Evolutionary conservation across 352 stramenopile species (phyloP).

Genomic region (Phytophthora kernoviae): DNA sequence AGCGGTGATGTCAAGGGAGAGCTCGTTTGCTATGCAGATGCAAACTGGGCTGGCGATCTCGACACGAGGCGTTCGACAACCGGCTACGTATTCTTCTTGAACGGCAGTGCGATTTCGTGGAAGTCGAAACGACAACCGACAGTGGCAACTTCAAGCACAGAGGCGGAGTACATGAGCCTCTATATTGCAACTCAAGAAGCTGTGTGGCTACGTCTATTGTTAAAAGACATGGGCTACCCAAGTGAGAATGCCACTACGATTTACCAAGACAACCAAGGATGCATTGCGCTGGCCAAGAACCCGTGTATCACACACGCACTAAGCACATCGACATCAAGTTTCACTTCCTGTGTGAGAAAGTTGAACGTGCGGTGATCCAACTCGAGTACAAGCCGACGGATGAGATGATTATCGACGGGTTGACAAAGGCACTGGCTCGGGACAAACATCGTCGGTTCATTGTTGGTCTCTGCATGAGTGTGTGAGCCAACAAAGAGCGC

Average conservation of each 20-base stretch:
- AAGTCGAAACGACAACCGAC: slow-evolving; percentile 2
- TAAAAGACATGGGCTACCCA: too few relatives aligned
- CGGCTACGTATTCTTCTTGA: slow-evolving; percentile 1
- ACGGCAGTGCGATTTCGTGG: slow-evolving; percentile 3
- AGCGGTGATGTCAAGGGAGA: background rate
- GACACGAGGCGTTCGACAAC: background rate
- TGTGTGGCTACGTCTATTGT: too few relatives aligned
- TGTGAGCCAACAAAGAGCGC: too few relatives aligned
- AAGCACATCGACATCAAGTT: slow-evolving; percentile 15
- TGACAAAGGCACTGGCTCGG: too few relatives aligned
- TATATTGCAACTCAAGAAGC: too few relatives aligned
- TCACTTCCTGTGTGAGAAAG: slow-evolving; percentile 9
- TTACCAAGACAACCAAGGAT: slow-evolving; percentile 8
- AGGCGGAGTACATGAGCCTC: slow-evolving; percentile 1
- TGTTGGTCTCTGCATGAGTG: too few relatives aligned
- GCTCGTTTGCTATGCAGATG: background rate
- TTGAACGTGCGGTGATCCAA: background rate
- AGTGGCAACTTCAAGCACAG: background rate
- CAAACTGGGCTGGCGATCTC: background rate
- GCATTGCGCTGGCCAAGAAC: slow-evolving; percentile 11
- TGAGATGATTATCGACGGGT: background rate
- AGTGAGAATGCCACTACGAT: background rate
- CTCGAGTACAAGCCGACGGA: background rate
- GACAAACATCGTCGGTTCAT: too few relatives aligned
- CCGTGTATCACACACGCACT: slow-evolving; percentile 1